These are phyloP conservation scores for Pseudognaphalium luteoalbum DNA, from an alignment of 129 eudicot species.

Conservation along the genomic window DNA sequence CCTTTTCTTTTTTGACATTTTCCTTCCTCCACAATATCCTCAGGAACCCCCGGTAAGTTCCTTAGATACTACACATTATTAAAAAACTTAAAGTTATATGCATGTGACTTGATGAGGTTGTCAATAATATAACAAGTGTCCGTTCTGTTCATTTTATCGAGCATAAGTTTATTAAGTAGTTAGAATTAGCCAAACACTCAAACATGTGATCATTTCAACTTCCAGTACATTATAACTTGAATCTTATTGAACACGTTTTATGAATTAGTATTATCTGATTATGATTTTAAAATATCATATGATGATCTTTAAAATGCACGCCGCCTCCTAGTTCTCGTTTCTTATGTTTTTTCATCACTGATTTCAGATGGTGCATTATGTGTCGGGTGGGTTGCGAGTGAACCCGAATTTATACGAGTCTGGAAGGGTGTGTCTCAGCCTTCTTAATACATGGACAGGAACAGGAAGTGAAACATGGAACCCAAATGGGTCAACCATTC, in stretches of 20 bases:
- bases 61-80: neutral
- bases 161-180: too few species aligned
- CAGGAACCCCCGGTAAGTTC: conserved; percentile 78
- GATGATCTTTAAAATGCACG: neutral
- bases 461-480: conserved; percentile 85
- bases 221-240: neutral
- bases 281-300: too few species aligned
- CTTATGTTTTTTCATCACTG: neutral
- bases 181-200: too few species aligned
- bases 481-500: conserved; percentile 79
- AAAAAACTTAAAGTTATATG: neutral
- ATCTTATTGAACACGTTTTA: neutral
- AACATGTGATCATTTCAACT: too few species aligned
- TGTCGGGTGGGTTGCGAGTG: conserved; percentile 88
- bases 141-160: too few species aligned
- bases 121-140: too few species aligned
- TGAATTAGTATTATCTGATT: neutral
- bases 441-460: conserved; percentile 95
- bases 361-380: conserved; percentile 74
- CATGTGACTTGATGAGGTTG: neutral
- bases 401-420: conserved; percentile 93
- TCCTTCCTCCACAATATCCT: conserved; percentile 82
- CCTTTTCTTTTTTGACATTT: conserved; percentile 87
- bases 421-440: conserved; percentile 94
- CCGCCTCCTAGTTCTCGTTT: neutral